Base-by-base conservation (phyloP, 306 rosid genomes). In the Ormosia emarginata region DNA sequence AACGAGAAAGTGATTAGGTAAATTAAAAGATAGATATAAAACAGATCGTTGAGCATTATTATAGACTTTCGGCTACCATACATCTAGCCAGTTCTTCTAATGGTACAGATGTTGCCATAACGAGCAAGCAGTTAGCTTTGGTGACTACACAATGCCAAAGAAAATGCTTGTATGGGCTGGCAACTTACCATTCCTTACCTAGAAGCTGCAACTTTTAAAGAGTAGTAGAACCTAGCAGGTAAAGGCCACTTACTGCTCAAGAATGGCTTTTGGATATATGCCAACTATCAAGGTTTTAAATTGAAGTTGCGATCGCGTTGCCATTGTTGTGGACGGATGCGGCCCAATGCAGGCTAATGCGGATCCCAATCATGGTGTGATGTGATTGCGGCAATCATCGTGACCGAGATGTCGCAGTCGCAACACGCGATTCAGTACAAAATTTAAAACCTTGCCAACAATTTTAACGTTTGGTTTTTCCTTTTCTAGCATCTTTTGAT, bases 141-240 rank as follows among this genome's bases (percentile, higher is more conserved):
- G 36, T 58, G 62, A 44, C 63, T 6, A 47, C 6, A 56, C 6
- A 43, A 50, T 44, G 15, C 78, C 34, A 70, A 79, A 33, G 52
- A 69, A 79, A 46, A 33, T 41, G 83, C 83, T 43, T 46, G 12
- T 40, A 74, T 58, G 83, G 63, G 63, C 15, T 70, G 78, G 32
- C 83, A 44, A 52, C 70, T 33, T 33, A 10, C 73, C 77, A 56
- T 46, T 17, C 50, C 15, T 17, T 29, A 43, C 18, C 41, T 79
- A 56, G 8, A 30, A n/a, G 40, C 18, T 58, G 14, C 46, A 32
- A 44, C 69, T 69, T 68, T 68, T 43, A 74, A 24, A 18, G 56
- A 46, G 71, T 65, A 40, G 4, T 17, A 46, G 24, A 58, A 12
- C 18, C 29, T 69, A 72, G 65, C 3, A 0, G n/a, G 15, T n/a